Conservation (phyloP, 176 grass and related monocot species). For the Carex cristatella region DNA sequence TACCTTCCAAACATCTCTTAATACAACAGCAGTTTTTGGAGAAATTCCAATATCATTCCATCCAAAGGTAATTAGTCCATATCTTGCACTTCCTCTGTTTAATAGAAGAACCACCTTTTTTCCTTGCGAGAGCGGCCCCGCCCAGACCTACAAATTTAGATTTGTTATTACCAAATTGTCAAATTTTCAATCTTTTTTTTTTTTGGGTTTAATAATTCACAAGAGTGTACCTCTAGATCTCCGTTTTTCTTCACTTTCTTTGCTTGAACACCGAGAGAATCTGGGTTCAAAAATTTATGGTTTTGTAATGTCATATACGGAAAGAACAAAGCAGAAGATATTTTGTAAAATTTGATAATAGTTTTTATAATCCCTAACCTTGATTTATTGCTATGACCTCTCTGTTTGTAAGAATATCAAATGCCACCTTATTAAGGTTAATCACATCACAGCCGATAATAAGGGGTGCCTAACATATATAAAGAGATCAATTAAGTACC, state of each 20-base stretch:
- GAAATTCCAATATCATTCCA: slow-evolving; percentile 57
- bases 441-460: slow-evolving; percentile 72
- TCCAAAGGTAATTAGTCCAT: slow-evolving; percentile 9
- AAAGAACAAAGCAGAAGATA: not conserved
- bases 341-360: not conserved
- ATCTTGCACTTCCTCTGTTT: slow-evolving; percentile 23
- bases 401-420: slow-evolving; percentile 46
- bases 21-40: slow-evolving; percentile 21
- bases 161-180: not conserved
- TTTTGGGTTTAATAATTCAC: not conserved
- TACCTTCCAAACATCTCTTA: slow-evolving; percentile 64
- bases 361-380: slow-evolving; percentile 26
- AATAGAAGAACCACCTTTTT: slow-evolving; percentile 58
- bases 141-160: slow-evolving; percentile 50
- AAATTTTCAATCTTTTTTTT: not conserved
- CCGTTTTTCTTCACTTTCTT: slow-evolving; percentile 53
- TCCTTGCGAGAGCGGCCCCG: slow-evolving; percentile 31
- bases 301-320: too few species aligned
- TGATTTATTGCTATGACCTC: slow-evolving; percentile 82
- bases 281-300: slow-evolving; percentile 13
- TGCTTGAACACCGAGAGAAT: slow-evolving; percentile 59
- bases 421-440: slow-evolving; percentile 35
- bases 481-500: slow-evolving; percentile 12
- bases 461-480: slow-evolving; percentile 50
- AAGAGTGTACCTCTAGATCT: slow-evolving; percentile 40